Percentiles rank a stretch among this genome's conserved stretches.
Conservation (phyloP, 129 eudicot genomes). For the Flaveria bidentis region DNA sequence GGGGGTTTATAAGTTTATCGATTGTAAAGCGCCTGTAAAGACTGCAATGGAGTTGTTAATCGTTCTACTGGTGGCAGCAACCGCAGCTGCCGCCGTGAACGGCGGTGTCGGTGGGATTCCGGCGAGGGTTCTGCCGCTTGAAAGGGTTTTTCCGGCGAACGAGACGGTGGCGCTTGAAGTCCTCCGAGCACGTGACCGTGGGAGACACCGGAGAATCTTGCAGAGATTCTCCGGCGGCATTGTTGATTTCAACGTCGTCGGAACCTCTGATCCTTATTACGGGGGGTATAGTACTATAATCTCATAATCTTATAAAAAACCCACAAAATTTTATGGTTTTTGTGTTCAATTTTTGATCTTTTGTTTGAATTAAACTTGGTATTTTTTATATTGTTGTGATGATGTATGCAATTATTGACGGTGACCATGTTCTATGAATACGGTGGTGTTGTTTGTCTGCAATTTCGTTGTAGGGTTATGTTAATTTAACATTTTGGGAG, state of each 20-base stretch:
- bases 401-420: slow-evolving; percentile 27
- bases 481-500: slow-evolving; percentile 21
- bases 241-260: slow-evolving; percentile 75
- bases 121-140: slow-evolving; percentile 54
- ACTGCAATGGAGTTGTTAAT: slow-evolving; percentile 33
- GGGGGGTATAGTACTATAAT: slow-evolving; percentile 54
- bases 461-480: not conserved
- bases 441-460: too few relatives aligned
- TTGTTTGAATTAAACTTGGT: not conserved
- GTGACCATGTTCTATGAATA: slow-evolving; percentile 35
- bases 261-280: slow-evolving; percentile 79
- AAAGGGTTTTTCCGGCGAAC: slow-evolving; percentile 77
- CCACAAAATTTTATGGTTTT: not conserved
- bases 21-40: slow-evolving; percentile 12
- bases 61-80: slow-evolving; percentile 30
- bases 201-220: slow-evolving; percentile 73
- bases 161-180: slow-evolving; percentile 55
- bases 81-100: slow-evolving; percentile 33
- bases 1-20: not conserved
- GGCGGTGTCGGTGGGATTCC: slow-evolving; percentile 35
- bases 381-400: not conserved
- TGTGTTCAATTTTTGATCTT: not conserved
- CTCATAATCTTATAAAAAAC: not conserved
- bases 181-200: slow-evolving; percentile 60
- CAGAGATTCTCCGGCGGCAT: slow-evolving; percentile 70